Conservation (phyloP, 371 early-diverging fungal genomes). For the Umbelopsis sp. region DNA sequence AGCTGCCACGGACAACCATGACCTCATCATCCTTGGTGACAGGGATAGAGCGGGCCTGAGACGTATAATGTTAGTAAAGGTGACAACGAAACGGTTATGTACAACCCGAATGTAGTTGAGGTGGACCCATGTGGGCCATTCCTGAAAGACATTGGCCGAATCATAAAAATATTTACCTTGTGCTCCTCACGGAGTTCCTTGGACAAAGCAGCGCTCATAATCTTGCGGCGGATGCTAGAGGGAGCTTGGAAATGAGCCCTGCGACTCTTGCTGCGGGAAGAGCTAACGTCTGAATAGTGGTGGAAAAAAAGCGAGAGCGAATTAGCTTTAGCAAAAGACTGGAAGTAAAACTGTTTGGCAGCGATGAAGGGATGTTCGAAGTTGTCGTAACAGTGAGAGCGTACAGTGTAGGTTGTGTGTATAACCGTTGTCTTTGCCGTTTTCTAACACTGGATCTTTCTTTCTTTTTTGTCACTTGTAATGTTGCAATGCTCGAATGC, state of each 20-base stretch:
- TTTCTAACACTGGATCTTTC: too few species aligned
- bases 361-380: neutral
- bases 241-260: slow-evolving; percentile 99
- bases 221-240: slow-evolving; percentile 91
- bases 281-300: slow-evolving; percentile 79
- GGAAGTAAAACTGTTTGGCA: neutral
- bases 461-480: neutral
- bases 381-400: neutral
- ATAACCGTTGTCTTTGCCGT: too few species aligned
- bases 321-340: too few species aligned
- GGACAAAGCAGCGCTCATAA: slow-evolving; percentile 95
- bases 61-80: neutral
- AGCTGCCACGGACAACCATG: slow-evolving; percentile 89
- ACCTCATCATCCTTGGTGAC: slow-evolving; percentile 98
- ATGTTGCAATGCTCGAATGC: slow-evolving; percentile 12
- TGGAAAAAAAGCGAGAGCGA: neutral
- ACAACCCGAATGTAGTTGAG: too few species aligned
- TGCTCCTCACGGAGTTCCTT: slow-evolving; percentile 98
- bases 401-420: too few species aligned
- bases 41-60: slow-evolving; percentile 88
- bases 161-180: slow-evolving; percentile 62
- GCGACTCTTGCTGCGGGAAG: slow-evolving; percentile 94
- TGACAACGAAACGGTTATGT: too few species aligned
- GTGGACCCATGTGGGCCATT: too few species aligned
- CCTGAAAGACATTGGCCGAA: too few species aligned